phyloP scores from a whole-genome alignment of 2,329 filamentous ascomycete species.

The Aspergillus oerlinghausenensis region DNA sequence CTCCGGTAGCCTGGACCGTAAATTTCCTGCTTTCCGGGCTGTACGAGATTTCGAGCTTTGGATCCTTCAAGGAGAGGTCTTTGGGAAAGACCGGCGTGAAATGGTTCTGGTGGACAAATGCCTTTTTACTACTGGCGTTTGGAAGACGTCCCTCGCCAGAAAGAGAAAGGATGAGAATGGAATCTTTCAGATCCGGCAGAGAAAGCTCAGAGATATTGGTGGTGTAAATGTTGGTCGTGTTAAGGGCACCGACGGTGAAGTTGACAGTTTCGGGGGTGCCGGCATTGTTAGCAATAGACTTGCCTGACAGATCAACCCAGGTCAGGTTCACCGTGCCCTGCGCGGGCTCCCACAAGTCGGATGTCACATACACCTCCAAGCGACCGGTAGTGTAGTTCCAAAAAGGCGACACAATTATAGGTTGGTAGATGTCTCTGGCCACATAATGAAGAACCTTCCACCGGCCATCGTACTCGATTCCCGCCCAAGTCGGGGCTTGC shows the following conservation, averaged over 20 bases:
- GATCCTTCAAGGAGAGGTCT: slow-evolving; percentile 46
- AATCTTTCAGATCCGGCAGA: slow-evolving; percentile 30
- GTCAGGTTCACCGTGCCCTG: slow-evolving; percentile 44
- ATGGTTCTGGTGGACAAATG: slow-evolving; percentile 49
- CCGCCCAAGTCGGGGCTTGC: slow-evolving; percentile 61
- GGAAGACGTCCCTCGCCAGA: slow-evolving; percentile 44
- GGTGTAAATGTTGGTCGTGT: slow-evolving; percentile 47
- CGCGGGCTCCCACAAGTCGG: slow-evolving; percentile 52
- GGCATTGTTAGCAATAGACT: slow-evolving; percentile 33
- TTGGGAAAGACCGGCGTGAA: slow-evolving; percentile 47
- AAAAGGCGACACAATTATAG: slow-evolving; percentile 56
- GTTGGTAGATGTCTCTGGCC: slow-evolving; percentile 54
- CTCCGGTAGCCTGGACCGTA: slow-evolving; percentile 45
- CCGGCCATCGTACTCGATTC: slow-evolving; percentile 58
- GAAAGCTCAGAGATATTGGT: slow-evolving; percentile 36
- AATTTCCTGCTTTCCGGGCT: slow-evolving; percentile 34
- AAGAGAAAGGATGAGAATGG: slow-evolving; percentile 44
- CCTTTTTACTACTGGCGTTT: slow-evolving; percentile 35
- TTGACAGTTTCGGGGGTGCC: slow-evolving; percentile 27
- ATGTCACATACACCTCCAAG: slow-evolving; percentile 53
- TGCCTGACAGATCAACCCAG: slow-evolving; percentile 51
- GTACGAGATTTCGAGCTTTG: slow-evolving; percentile 40
- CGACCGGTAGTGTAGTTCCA: slow-evolving; percentile 49
- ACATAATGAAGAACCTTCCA: slow-evolving; percentile 61
- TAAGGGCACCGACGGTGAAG: slow-evolving; percentile 49